phyloP scores from a whole-genome alignment of 2,329 filamentous ascomycete species.

The Rosellinia necatrix region DNA sequence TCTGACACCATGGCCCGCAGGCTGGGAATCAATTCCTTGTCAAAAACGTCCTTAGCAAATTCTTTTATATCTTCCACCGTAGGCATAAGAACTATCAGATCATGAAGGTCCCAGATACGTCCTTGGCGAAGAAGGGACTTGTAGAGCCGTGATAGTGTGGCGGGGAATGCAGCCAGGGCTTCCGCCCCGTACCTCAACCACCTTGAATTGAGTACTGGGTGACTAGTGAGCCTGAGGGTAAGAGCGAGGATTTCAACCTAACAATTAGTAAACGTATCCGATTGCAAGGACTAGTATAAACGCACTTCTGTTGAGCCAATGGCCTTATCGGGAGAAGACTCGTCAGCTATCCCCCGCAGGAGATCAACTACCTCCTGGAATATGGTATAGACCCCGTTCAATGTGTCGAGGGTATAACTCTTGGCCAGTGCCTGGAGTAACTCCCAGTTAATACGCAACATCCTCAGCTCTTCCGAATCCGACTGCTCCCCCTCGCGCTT shows the following conservation, averaged over 20 bases:
- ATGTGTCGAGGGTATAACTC: constrained; percentile 20
- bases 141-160: constrained; percentile 20
- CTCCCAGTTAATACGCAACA: constrained; percentile 28
- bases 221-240: constrained; percentile 12
- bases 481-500: neutral
- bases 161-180: neutral
- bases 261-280: constrained; percentile 1
- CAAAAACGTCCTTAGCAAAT: constrained; percentile 14
- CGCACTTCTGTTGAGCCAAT: constrained; percentile 25
- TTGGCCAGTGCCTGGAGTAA: constrained; percentile 21
- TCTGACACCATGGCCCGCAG: constrained; percentile 23
- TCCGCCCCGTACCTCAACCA: constrained; percentile 9
- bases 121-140: constrained; percentile 30
- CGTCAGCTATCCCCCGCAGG: neutral
- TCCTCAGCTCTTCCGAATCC: constrained; percentile 6
- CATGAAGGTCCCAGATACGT: constrained; percentile 35
- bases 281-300: neutral
- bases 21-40: constrained; percentile 13
- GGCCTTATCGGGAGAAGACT: neutral
- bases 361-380: constrained; percentile 16
- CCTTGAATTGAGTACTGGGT: constrained; percentile 10
- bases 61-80: constrained; percentile 12
- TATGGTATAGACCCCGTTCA: neutral
- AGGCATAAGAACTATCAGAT: constrained; percentile 23
- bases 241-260: constrained; percentile 30